Evolutionary conservation across 495 filamentous ascomycete genomes (phyloP), one percentile per base, ranked within the genome.

Genomic region (Evansstolkia leycettana): DNA sequence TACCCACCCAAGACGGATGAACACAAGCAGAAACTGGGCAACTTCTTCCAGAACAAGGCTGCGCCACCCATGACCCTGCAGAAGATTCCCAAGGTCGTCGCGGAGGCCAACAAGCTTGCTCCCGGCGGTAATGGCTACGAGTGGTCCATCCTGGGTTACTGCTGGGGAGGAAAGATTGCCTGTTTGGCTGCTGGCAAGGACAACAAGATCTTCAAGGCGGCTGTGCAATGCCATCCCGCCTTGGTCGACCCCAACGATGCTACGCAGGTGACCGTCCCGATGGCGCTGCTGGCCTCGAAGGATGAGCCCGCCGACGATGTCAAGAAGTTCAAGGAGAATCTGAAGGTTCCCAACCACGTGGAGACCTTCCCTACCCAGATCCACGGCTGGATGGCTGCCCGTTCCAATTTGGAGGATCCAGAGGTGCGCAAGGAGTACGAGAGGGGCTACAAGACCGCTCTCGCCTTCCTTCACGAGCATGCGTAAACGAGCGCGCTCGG

Each of bases 311-410:
- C 58, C 0, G 70, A 76, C 12, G 80, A 77, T 38, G 81, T 94
- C 18, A 67, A 76, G 55, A 63, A 72, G 43, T 94, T 82, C 51
- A 71, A 82, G 57, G 61, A 67, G 30, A 75, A 72, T 10, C 57
- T 92, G 43, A 70, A 65, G 47, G 70, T 67, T 9, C 64, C 76
- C 36, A 79, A 86, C 46, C 65, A 83, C 47, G 75, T 94, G 13
- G 80, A 90, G 72, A 88, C 70, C 20, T 94, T 84, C 48, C 40
- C 56, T 7, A 77, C 82, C 42, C 84, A 92, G 69, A 72, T 92
- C 31, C 86, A 94, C 59, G 86, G 87, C 18, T 94, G 78, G 74
- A 93, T 94, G 87, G 84, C 82, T 13, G 87, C 87, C 4, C 64
- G 82, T 16, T 65, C 61, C 14, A 69, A 90, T 50, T 51, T 92